A percentile compares a stretch with the other conserved stretches of the same genome.
Conservation (phyloP, 1,139 yeast species). For the Yamadazyma oceani region DNA sequence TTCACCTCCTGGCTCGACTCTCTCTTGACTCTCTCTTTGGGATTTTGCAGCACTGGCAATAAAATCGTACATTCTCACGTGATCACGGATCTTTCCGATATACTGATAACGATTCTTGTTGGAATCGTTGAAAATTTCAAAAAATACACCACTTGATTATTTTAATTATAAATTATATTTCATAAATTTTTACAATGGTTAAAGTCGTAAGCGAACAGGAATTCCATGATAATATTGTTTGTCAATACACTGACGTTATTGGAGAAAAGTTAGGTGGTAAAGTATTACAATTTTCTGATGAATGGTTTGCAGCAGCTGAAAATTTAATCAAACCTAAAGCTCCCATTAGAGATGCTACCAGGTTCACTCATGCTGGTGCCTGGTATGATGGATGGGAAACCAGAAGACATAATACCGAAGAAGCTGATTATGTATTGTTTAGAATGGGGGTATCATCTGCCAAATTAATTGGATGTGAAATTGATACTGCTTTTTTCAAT, state of each 20-base stretch:
- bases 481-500: conserved; percentile 89
- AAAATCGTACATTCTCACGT: neutral
- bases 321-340: conserved; percentile 78
- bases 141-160: neutral
- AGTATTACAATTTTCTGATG: conserved; percentile 70
- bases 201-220: conserved; percentile 34
- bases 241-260: conserved; percentile 66
- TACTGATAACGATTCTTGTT: neutral
- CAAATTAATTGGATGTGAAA: conserved; percentile 73
- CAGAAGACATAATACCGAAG: conserved; percentile 81
- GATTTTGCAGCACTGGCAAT: no score
- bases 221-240: conserved; percentile 46
- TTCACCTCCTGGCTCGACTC: no score
- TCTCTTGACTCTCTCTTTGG: no score
- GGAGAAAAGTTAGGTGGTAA: conserved; percentile 82
- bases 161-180: no score
- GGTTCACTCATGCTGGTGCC: conserved; percentile 82
- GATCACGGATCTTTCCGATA: conserved; percentile 1
- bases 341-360: conserved; percentile 78
- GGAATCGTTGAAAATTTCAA: neutral
- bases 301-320: conserved; percentile 94
- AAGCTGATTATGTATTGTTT: conserved; percentile 83
- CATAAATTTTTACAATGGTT: conserved; percentile 27
- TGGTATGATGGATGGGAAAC: conserved; percentile 99
- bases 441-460: conserved; percentile 86